These are phyloP conservation scores for Trametes punicea DNA, from an alignment of 768 basidiomycete species.

Conservation along the genomic window DNA sequence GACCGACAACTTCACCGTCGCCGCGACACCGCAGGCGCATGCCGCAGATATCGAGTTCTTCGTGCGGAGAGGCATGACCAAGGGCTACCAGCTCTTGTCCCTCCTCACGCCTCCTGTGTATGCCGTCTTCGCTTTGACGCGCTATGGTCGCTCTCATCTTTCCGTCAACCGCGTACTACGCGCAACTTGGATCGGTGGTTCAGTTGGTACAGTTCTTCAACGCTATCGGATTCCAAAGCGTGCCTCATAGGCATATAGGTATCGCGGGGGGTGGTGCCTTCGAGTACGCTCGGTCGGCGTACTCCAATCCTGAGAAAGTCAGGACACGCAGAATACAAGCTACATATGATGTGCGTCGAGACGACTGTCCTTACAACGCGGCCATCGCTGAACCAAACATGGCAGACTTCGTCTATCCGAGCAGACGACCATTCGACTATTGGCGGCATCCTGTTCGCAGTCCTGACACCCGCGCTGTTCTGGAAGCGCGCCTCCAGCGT, in stretches of 20 bases:
- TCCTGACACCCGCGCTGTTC: slow-evolving; percentile 64
- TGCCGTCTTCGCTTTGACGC: slow-evolving; percentile 46
- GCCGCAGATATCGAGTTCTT: slow-evolving; percentile 62
- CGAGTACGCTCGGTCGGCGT: slow-evolving; percentile 59
- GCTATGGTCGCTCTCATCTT: slow-evolving; percentile 53
- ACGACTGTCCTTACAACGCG: neutral
- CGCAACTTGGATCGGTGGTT: slow-evolving; percentile 71
- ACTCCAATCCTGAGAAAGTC: slow-evolving; percentile 48
- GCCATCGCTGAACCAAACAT: neutral
- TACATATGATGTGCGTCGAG: slow-evolving; percentile 54
- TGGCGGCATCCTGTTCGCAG: slow-evolving; percentile 59
- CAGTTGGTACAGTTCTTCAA: slow-evolving; percentile 57
- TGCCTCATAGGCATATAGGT: too few relatives aligned
- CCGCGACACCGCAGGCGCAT: slow-evolving; percentile 33
- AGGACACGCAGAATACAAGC: slow-evolving; percentile 47
- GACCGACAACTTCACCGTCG: slow-evolving; percentile 24
- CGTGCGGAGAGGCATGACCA: slow-evolving; percentile 59
- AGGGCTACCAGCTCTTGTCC: slow-evolving; percentile 68
- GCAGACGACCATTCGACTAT: slow-evolving; percentile 75
- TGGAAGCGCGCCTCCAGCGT: slow-evolving; percentile 64
- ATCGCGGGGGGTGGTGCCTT: slow-evolving; percentile 49
- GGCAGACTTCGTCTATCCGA: slow-evolving; percentile 54
- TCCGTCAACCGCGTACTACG: slow-evolving; percentile 62
- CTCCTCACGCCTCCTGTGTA: slow-evolving; percentile 63
- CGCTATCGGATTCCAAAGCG: too few relatives aligned